phyloP scores from a whole-genome alignment of 441 rosid genomes.

The Euphorbia corollata region DNA sequence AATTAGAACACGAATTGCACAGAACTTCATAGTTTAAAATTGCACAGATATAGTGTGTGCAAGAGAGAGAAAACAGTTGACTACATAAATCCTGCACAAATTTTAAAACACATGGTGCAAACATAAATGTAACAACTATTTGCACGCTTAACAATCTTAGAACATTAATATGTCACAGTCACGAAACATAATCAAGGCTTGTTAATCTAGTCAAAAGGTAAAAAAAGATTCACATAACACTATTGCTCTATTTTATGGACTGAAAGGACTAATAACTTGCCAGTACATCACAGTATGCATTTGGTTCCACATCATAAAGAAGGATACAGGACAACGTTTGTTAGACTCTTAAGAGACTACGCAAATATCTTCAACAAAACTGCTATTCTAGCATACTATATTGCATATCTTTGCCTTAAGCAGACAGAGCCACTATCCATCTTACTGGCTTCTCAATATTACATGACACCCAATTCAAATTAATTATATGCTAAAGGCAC shows the following conservation, averaged over 20 bases:
- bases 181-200: not conserved
- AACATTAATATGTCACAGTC: too few relatives aligned
- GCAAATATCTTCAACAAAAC: not conserved
- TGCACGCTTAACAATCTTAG: not conserved
- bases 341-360: not conserved
- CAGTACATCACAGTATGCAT: not conserved
- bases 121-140: not conserved
- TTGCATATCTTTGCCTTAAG: not conserved
- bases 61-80: not conserved
- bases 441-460: not conserved
- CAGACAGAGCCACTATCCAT: not conserved
- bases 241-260: not conserved
- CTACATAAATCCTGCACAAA: not conserved
- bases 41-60: not conserved
- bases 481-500: not conserved
- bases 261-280: not conserved
- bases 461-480: not conserved
- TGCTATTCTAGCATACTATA: too few relatives aligned
- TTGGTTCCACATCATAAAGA: not conserved
- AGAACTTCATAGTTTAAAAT: not conserved
- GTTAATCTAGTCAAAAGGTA: not conserved
- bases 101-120: not conserved
- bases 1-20: not conserved
- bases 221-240: not conserved
- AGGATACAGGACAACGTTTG: too few relatives aligned